phyloP scores from a whole-genome alignment of 768 basidiomycete species.

The Tulasnella calospora region DNA sequence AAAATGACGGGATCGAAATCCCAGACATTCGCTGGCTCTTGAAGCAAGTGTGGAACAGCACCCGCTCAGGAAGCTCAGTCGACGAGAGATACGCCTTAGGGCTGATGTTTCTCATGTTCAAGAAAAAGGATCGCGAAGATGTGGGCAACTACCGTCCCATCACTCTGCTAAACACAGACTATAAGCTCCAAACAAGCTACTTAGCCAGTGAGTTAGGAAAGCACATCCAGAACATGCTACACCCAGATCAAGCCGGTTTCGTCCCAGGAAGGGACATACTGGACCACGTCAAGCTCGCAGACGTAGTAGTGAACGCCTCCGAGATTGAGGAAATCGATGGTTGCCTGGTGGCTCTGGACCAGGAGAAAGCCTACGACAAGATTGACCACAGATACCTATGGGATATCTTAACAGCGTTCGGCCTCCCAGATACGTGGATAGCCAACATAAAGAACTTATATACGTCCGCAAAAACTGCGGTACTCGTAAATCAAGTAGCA shows the following conservation, averaged over 20 bases:
- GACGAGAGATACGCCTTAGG: neutral
- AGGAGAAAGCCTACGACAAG: conserved; percentile 26
- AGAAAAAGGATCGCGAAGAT: neutral
- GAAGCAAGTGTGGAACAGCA: neutral
- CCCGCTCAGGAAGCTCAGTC: neutral
- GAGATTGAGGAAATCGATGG: conserved; percentile 5
- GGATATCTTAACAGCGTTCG: neutral
- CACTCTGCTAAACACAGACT: conserved; percentile 15
- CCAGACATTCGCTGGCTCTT: neutral
- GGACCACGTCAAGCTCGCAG: conserved; percentile 20
- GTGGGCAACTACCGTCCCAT: conserved; percentile 21
- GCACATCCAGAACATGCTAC: neutral
- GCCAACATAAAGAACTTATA: neutral
- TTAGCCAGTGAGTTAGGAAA: neutral
- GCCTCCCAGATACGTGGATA: neutral
- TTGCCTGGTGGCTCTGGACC: conserved; percentile 2
- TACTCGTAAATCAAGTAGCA: neutral
- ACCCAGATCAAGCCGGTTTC: conserved; percentile 21
- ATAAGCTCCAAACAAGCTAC: conserved; percentile 17
- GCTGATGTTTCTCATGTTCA: conserved; percentile 19
- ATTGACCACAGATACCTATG: conserved; percentile 17
- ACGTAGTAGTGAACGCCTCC: conserved; percentile 11
- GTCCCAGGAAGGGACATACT: conserved; percentile 21
- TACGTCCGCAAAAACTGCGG: neutral
- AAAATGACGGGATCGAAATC: neutral